Evolutionary conservation across 352 stramenopile species (phyloP), one percentile per base, ranked within the genome.

Genomic region (Phytopythium montanum): DNA sequence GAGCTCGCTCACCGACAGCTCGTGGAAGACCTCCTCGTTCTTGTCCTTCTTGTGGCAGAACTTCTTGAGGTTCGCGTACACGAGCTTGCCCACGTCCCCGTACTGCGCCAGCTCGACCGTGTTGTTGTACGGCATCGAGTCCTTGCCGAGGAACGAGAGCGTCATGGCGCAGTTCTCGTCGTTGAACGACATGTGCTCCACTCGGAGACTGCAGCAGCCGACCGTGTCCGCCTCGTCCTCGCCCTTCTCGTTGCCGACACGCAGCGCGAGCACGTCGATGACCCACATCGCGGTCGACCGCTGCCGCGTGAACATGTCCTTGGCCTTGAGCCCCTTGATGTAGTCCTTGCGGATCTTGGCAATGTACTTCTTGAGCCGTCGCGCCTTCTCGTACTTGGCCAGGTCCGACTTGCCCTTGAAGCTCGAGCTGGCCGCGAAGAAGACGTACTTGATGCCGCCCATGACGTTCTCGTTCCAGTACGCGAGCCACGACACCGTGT

Each of bases 61-160:
- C 33, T 79, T 84, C 68, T 98, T 88, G 39, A 99, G 68, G 67
- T 99, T 99, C 26, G 90, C 70, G 67, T 96, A 99, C 39, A 99
- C 92, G 42, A 80, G 72, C 58, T 87, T 88, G 38, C 94, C 95
- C 7, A 98, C 73, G 42, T 94, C 85, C 18, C 87, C 87, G 60
- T 98, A 97, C 55, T 94, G 72, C 8, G 80, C 73, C n/a, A 97
- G 62, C 68, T 99, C 93, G 68, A 99, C 98, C 7, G 95, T 99
- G 71, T 99, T 98, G 76, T 99, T 99, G 85, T 99, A 99, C 33
- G 98, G 94, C 97, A 99, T 99, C 23, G 95, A 99, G 72, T 99
- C 98, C 70, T 99, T 99, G 77, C 97, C 98, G 7, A 99, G 71
- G 70, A 99, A 99, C 61, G 99, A 98, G 23, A 99, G 81, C 45